Base-by-base conservation (phyloP, 139 green algal genomes). In the Edaphochlamys debaryana region DNA sequence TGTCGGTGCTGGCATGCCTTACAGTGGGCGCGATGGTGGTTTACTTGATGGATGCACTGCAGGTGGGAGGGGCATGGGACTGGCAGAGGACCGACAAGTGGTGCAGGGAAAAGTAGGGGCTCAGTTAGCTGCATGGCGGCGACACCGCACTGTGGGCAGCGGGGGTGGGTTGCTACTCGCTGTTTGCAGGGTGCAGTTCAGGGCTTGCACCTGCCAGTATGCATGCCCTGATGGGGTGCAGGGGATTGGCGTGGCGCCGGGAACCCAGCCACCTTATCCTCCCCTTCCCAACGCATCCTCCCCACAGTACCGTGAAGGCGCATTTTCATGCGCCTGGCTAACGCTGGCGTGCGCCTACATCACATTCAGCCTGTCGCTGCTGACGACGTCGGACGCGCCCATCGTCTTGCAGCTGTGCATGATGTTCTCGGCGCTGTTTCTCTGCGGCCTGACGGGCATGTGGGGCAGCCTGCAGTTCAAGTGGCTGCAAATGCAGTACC, bases 391-490 rank as follows among this genome's bases (percentile, higher is more conserved):
- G 5, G 56, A 83, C 11, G 86, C 68, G 30, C 60, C 86, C 0
- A 29, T 86, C 29, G 52, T 71, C 30, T 68, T 90, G n/a, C 67
- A 89, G 48, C 2, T 63, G 56, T 6, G n/a, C 32, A 70, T 87
- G 37, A 23, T 86, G 34, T 70, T 87, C 60, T 42, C 70, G 27
- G 67, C 85, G 56, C 40, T 71, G 19, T n/a, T 54, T 30, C 27
- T 82, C 13, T 69, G 42, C 3, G 48, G 25, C 11, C 73, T 89
- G 27, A 64, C 40, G 19, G 90, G 87, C 50, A 90, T 91, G 48
- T 99, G 96, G 96, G 91, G 87, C 11, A 96, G 94, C 15, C 72
- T 99, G 69, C 95, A 99, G 88, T 99, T 99, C 89, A 92, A 91
- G 37, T 99, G 93, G 88, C 85, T 99, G 27, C 92, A 98, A 79